Base-by-base conservation (phyloP, 345 rosid species). In the Melastoma malabathricum region DNA sequence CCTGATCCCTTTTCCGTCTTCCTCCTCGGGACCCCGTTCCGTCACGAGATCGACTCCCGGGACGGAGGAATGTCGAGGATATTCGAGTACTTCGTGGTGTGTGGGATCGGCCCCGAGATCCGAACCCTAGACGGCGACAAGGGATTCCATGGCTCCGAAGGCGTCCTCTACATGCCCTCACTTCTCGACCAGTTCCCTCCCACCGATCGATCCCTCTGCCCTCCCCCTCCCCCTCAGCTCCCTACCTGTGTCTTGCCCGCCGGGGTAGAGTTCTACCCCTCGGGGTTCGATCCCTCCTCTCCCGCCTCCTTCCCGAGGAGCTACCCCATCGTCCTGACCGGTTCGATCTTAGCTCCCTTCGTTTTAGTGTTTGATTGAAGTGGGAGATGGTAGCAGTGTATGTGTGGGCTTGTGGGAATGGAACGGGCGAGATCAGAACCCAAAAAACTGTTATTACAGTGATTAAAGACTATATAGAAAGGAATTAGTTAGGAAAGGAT, bases 301-400 rank as follows among this genome's bases (percentile, higher is more conserved):
- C 62, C 86, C 57, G 70, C 71, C 13, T 74, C 83, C 34, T 72
- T 69, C 63, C 99, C 95, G 0, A 73, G 94, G 62, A 88, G 89
- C 72, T 93, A 87, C 70, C 99, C 97, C 15, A 88, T 93, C 41
- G 99, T 93, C 47, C 71, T 93, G 55, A 93, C 99, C 1, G 99
- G 99, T 93, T 64, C 49, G 66, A 34, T 34, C 12, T 9, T 12
- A 10, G 41, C 12, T 1, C 41, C 41, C 12, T 34, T 2, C 41
- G 41, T 8, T 9, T n/a, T 9, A 12, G 38, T 31, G 38, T 7
- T 31, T 31, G 38, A 31, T 5, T 31, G 38, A 31, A 31, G 9
- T 31, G 1, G 6, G 9, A 31, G 38, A 31, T 31, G 38, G 3
- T 31, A 31, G 38, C 10, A 31, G 38, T 31, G 10, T 31, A 31